Conservation (phyloP, 768 basidiomycete species). For the Rubroboletus satanas region DNA sequence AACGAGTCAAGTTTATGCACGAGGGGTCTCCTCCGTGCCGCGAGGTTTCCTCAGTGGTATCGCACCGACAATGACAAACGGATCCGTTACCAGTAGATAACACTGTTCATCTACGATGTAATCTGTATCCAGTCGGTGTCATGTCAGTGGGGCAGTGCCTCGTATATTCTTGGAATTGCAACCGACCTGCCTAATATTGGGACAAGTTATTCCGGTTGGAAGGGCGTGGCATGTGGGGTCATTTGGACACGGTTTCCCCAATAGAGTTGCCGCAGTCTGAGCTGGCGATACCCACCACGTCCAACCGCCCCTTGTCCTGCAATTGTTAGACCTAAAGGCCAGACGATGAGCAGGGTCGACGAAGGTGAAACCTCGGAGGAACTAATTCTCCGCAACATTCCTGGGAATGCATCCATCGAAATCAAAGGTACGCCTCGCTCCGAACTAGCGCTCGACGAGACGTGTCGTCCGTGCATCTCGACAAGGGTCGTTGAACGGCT, state of each 20-base stretch:
- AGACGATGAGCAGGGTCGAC: not conserved
- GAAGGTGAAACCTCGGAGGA: not conserved
- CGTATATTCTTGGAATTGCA: not conserved
- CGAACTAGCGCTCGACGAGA: not conserved
- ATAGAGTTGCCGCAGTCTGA: not conserved
- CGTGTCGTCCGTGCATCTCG: no score
- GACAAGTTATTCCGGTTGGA: not conserved
- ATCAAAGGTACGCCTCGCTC: conserved; percentile 19
- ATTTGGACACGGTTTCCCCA: not conserved
- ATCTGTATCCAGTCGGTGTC: not conserved
- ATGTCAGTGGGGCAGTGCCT: not conserved
- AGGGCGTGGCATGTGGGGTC: not conserved
- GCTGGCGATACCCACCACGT: not conserved
- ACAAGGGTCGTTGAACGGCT: not conserved
- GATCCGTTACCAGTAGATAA: conserved; percentile 8
- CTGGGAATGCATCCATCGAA: conserved; percentile 20
- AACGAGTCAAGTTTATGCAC: conserved; percentile 83
- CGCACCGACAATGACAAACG: conserved; percentile 15
- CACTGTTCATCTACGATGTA: conserved; percentile 6
- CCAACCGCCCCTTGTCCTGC: not conserved
- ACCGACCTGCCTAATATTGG: not conserved
- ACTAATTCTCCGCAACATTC: not conserved
- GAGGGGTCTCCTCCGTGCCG: conserved; percentile 83
- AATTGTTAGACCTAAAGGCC: not conserved
- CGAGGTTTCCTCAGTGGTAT: conserved; percentile 43